Base-by-base conservation (phyloP, 2,329 filamentous ascomycete genomes). In the Fusarium sp. region DNA sequence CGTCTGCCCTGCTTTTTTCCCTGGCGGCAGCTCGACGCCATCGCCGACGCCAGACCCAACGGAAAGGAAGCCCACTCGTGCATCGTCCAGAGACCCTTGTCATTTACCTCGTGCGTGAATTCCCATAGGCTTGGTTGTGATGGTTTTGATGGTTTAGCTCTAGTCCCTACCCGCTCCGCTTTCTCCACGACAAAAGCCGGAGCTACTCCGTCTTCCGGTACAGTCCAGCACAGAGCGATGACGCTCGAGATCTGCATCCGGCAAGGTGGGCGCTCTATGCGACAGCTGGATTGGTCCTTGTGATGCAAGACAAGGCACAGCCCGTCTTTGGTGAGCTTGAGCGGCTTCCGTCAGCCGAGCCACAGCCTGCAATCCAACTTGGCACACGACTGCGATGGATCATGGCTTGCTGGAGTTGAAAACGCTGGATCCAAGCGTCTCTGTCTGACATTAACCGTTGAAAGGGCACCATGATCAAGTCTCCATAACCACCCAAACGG, bases 1-100 rank as follows among this genome's bases (percentile, higher is more conserved):
- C 60, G 56, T 74, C 34, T 66, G 54, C 64, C 57, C 57, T 66
- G 45, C 45, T 66, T 64, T 64, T 37, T 72, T 52, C 59, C 13
- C 34, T 72, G 68, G 69, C 69, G 72, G 72, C 69, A 74, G 66
- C 61, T 75, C 34, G 35, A 39, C 61, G 61, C 48, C 61, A 43
- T 34, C 48, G 35, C 35, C 67, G 45, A 65, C 67, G 67, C 67
- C 71, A 71, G 59, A 67, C 62, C 71, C 70, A 63, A 52, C 71
- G 56, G 50, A 50, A 48, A 35, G 50, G 43, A 25, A 60, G 52
- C 37, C 71, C 68, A 63, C 71, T 37, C 35, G 20, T 39, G 61
- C 25, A 35, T 32, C 45, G 16, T 5, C 32, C 25, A 45, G 65
- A 64, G 54, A 35, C 72, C 72, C 58, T 67, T 62, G 66, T 60